Evolutionary conservation across 2,329 filamentous ascomycete species (phyloP).

Genomic region (Exophiala bonariae): DNA sequence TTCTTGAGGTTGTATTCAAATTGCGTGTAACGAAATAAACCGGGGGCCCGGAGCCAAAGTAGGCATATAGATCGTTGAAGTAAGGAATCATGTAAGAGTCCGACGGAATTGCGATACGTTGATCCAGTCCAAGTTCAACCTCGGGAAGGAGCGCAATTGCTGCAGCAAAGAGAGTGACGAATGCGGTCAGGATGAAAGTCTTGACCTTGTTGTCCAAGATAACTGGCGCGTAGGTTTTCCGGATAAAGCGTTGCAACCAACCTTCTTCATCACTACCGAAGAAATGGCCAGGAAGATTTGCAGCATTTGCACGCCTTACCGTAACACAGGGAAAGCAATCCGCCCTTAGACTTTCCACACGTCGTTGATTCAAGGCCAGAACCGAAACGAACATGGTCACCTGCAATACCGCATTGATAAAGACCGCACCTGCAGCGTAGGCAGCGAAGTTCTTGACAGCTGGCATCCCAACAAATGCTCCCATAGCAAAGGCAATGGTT

Average conservation of each 20-base stretch:
- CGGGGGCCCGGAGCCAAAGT: slow-evolving; percentile 86
- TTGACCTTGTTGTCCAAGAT: slow-evolving; percentile 81
- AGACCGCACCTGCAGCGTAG: slow-evolving; percentile 92
- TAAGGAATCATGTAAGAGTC: slow-evolving; percentile 95
- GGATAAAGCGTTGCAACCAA: slow-evolving; percentile 80
- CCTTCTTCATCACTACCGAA: slow-evolving; percentile 83
- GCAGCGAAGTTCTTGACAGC: slow-evolving; percentile 96
- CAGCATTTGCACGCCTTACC: slow-evolving; percentile 71
- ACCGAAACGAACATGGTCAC: slow-evolving; percentile 97
- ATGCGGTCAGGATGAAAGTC: slow-evolving; percentile 71
- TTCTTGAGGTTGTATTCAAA: slow-evolving; percentile 73
- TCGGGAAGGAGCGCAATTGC: slow-evolving; percentile 81
- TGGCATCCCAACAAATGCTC: slow-evolving; percentile 94
- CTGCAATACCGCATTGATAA: slow-evolving; percentile 95
- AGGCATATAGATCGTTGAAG: slow-evolving; percentile 93
- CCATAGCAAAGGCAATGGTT: slow-evolving; percentile 88
- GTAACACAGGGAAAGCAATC: slow-evolving; percentile 91
- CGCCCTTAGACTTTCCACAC: slow-evolving; percentile 83
- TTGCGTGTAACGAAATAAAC: slow-evolving; percentile 92
- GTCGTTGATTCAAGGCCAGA: slow-evolving; percentile 83
- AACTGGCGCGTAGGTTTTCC: slow-evolving; percentile 80
- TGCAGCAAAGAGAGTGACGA: slow-evolving; percentile 83
- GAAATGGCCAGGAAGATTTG: slow-evolving; percentile 61
- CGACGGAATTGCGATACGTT: slow-evolving; percentile 88
- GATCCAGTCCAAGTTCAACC: slow-evolving; percentile 85